Base-by-base conservation (phyloP, 768 basidiomycete genomes). In the Pisolithus albus region DNA sequence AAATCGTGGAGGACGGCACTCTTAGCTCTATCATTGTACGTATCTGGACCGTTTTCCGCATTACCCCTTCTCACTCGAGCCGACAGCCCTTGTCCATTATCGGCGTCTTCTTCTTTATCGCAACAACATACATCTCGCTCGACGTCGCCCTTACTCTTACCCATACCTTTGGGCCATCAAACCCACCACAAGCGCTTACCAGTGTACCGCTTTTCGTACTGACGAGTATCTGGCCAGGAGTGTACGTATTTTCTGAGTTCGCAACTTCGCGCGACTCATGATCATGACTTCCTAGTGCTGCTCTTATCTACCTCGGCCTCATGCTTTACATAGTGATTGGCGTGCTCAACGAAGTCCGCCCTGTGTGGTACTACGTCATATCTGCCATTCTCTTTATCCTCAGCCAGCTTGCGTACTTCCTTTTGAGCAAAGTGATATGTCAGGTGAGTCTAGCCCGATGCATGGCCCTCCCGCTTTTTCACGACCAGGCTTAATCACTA, bases 1-100 rank as follows among this genome's bases (percentile, higher is more conserved):
- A 98, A 68, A 64, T 93, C 46, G 88, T 97, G 50, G 95, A 97
- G 65, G 95, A 90, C 61, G 95, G 92, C 6, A 89, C 89, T 0
- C 70, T 83, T 32, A 79, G 79, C 58, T 80, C 84, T 52, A 55
- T 88, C 45, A 70, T 86, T 49, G 86, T 88, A 49, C 58, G 78
- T 45, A 11, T 24, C 16, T 78, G 44, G 24, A 15, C 54, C 24
- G 47, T 51, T 23, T 36, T 42, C 52, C 26, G 19, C 26, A 26
- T 45, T 21, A 10, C 7, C 30, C 34, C 28, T 16, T 11, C 21
- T 58, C 18, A 60, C 43, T 2, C 24, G 16, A 39, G 26, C 34
- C 16, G 28, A 38, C 5, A 89, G 87, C 89, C 90, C 2, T 79
- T 84, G 57, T 72, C 69, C 53, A 70, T 83, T 47, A 64, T 90